These are phyloP conservation scores for Pseudoneurospora amorphoporcata DNA, from an alignment of 495 filamentous ascomycete genomes.

Conservation along the genomic window DNA sequence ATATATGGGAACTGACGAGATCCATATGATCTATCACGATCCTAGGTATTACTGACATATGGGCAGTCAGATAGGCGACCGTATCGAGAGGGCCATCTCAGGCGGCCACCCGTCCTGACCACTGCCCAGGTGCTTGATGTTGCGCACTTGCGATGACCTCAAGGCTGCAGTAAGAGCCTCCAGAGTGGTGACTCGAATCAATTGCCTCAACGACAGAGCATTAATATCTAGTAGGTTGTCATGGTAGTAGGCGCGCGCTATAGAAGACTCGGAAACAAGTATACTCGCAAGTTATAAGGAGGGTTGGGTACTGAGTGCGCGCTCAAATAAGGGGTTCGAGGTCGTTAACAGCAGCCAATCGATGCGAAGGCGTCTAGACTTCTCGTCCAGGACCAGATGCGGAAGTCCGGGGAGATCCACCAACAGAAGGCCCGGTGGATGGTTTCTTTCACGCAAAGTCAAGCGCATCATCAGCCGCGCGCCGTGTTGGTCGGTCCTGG, in stretches of 20 bases:
- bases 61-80: not conserved
- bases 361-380: not conserved
- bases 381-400: not conserved
- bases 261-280: not conserved
- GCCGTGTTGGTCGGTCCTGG: conserved; percentile 5
- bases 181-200: not conserved
- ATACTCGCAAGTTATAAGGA: not conserved
- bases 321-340: not conserved
- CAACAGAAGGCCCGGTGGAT: conserved; percentile 11
- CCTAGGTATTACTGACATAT: not conserved
- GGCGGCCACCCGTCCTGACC: not conserved
- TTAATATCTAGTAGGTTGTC: not conserved
- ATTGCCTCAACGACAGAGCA: not conserved
- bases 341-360: conserved; percentile 13
- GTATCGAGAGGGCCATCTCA: not conserved
- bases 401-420: conserved; percentile 5
- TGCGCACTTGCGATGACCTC: not conserved
- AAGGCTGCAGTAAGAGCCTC: not conserved
- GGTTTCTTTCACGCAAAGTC: conserved; percentile 4
- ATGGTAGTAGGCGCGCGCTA: conserved; percentile 24
- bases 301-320: not conserved
- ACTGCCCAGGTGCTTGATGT: not conserved
- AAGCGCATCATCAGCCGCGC: conserved; percentile 23
- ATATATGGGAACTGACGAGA: not conserved
- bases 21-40: not conserved